phyloP scores from a whole-genome alignment of 768 basidiomycete species.

The Dendrothele bispora region DNA sequence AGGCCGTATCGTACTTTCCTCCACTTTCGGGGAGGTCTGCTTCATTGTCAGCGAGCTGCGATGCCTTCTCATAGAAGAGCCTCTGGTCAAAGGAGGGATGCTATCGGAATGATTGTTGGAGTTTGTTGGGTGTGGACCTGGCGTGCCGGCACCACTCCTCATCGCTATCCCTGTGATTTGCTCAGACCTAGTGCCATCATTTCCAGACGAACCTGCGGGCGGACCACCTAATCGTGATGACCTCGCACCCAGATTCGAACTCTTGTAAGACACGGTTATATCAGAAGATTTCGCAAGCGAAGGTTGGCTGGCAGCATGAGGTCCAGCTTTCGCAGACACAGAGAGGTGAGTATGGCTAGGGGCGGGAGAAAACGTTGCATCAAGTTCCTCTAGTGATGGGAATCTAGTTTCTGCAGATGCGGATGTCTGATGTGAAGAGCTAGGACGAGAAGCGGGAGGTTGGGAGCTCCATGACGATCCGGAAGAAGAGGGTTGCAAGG shows the following conservation, averaged over 20 bases:
- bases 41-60: conserved; percentile 49
- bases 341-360: conserved; percentile 10
- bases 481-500: conserved; percentile 23
- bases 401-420: conserved; percentile 68
- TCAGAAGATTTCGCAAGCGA: not conserved
- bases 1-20: conserved; percentile 4
- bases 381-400: conserved; percentile 85
- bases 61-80: conserved; percentile 51
- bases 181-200: conserved; percentile 51
- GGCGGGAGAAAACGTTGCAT: conserved; percentile 45
- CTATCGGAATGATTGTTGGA: not conserved
- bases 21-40: conserved; percentile 18
- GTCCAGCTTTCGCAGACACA: conserved; percentile 10
- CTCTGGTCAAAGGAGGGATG: conserved; percentile 27
- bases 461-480: conserved; percentile 31
- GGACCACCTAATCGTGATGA: no score
- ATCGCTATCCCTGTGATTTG: conserved; percentile 55
- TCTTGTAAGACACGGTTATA: not conserved
- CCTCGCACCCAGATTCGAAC: conserved; percentile 15
- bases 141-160: conserved; percentile 32
- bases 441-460: conserved; percentile 28
- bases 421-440: conserved; percentile 28
- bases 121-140: conserved; percentile 9
- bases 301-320: conserved; percentile 12
- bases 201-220: conserved; percentile 16